Evolutionary conservation across 2,329 filamentous ascomycete species (phyloP).

Genomic region (Aspergillus sp.): DNA sequence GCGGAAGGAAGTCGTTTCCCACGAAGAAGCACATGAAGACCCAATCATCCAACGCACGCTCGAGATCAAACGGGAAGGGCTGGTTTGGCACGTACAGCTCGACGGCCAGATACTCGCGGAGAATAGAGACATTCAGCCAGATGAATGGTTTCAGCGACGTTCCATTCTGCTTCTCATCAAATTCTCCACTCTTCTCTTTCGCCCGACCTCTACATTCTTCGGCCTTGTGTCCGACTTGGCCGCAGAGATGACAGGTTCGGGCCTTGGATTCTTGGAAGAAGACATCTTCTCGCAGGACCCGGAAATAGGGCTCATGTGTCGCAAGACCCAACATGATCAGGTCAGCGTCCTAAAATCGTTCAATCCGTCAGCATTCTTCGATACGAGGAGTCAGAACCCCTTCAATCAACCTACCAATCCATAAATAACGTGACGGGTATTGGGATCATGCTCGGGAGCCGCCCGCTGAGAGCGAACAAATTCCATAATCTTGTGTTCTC

Average conservation of each 20-base stretch:
- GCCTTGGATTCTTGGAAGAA: constrained; percentile 85
- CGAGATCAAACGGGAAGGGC: constrained; percentile 86
- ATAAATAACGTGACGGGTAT: constrained; percentile 97
- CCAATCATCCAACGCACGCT: constrained; percentile 95
- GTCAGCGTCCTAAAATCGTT: constrained; percentile 68
- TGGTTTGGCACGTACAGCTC: constrained; percentile 82
- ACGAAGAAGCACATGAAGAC: constrained; percentile 99
- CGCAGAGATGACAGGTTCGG: constrained; percentile 81
- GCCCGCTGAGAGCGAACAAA: constrained; percentile 92
- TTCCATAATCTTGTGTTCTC: constrained; percentile 99
- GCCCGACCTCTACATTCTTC: constrained; percentile 76
- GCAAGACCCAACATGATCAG: constrained; percentile 97
- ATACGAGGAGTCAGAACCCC: background rate
- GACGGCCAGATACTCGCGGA: constrained; percentile 88
- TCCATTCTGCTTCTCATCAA: constrained; percentile 74
- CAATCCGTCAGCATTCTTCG: constrained; percentile 19
- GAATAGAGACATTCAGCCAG: constrained; percentile 89
- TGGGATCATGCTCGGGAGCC: constrained; percentile 88
- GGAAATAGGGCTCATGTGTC: constrained; percentile 96
- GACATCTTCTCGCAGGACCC: constrained; percentile 93
- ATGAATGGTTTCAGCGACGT: constrained; percentile 85
- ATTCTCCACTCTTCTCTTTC: constrained; percentile 75
- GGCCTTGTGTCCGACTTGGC: constrained; percentile 87
- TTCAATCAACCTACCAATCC: constrained; percentile 56
- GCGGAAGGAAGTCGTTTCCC: constrained; percentile 95